Percentiles rank a stretch among this genome's conserved stretches.
Evolutionary conservation across 805 yeast species (phyloP).

Genomic region (Ogataea neopini): DNA sequence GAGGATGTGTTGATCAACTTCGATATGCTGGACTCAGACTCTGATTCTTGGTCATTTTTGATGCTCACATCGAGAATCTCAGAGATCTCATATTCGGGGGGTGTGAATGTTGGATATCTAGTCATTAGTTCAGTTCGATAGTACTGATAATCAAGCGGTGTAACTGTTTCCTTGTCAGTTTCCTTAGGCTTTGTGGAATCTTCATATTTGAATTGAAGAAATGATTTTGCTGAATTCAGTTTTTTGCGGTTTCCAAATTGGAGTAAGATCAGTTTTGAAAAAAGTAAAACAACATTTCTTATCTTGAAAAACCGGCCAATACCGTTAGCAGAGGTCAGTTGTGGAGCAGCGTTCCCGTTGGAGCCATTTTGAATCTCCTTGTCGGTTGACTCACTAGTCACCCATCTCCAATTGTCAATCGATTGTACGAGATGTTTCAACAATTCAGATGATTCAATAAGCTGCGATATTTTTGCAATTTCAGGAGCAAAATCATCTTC

Average conservation of each 20-base stretch:
- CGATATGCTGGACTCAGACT: constrained; percentile 17
- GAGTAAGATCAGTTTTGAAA: constrained; percentile 54
- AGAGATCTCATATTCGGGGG: constrained; percentile 52
- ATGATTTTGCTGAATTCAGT: constrained; percentile 46
- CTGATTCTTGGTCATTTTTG: constrained; percentile 18
- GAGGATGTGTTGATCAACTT: constrained; percentile 28
- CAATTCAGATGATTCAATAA: constrained; percentile 36
- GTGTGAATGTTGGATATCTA: constrained; percentile 70
- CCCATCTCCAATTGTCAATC: constrained; percentile 71
- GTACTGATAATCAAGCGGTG: constrained; percentile 84
- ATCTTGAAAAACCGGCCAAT: constrained; percentile 40
- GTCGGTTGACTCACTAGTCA: constrained; percentile 28
- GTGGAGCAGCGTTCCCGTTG: constrained; percentile 2
- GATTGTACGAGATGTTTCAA: constrained; percentile 46
- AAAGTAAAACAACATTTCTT: constrained; percentile 54
- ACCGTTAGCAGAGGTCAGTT: neutral
- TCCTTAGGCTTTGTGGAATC: neutral
- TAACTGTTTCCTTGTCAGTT: constrained; percentile 40
- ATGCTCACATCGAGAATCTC: constrained; percentile 40
- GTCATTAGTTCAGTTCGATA: constrained; percentile 73
- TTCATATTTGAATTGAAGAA: constrained; percentile 44
- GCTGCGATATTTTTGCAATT: constrained; percentile 5
- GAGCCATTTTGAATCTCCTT: constrained; percentile 16
- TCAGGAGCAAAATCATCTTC: constrained; percentile 11
- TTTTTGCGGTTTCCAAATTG: constrained; percentile 60